Conservation (phyloP, 345 rosid species). For the Sapria himalayana region DNA sequence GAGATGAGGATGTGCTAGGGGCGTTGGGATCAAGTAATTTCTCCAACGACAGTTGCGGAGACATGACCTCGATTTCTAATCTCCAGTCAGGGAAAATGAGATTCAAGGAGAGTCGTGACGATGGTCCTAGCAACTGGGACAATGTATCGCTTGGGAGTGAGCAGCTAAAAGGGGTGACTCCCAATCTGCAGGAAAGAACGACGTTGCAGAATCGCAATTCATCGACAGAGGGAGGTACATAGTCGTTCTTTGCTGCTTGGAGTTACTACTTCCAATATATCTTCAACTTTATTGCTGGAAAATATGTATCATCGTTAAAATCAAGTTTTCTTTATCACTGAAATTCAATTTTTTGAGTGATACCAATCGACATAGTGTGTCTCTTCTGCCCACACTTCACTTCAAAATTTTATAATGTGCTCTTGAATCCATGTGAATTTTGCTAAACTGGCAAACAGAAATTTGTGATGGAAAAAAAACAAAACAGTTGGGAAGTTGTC, state of each 20-base stretch:
- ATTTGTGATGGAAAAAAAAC: too few relatives aligned
- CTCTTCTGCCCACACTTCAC: too few relatives aligned
- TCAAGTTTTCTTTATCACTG: too few relatives aligned
- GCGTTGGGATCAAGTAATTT: slow-evolving; percentile 50
- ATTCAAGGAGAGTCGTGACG: slow-evolving; percentile 22
- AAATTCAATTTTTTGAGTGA: too few relatives aligned
- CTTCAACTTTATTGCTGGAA: too few relatives aligned
- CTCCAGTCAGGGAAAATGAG: slow-evolving; percentile 19
- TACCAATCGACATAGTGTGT: too few relatives aligned
- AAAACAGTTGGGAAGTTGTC: too few relatives aligned
- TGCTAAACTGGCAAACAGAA: too few relatives aligned
- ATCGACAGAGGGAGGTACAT: slow-evolving; percentile 52
- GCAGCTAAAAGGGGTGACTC: slow-evolving; percentile 39
- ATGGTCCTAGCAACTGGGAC: slow-evolving; percentile 21
- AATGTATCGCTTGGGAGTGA: slow-evolving; percentile 25
- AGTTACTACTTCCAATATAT: background rate
- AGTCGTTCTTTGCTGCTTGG: background rate
- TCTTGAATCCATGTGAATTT: too few relatives aligned
- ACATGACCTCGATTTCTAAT: slow-evolving; percentile 16
- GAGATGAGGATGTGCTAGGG: slow-evolving; percentile 30
- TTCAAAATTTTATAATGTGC: too few relatives aligned
- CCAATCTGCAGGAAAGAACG: slow-evolving; percentile 28
- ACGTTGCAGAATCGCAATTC: slow-evolving; percentile 44
- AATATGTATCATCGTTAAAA: too few relatives aligned
- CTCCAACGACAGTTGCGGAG: slow-evolving; percentile 29